A percentile compares a stretch with the other conserved stretches of the same genome.
phyloP scores from a whole-genome alignment of 768 basidiomycete genomes.

The Lactarius trivialis region DNA sequence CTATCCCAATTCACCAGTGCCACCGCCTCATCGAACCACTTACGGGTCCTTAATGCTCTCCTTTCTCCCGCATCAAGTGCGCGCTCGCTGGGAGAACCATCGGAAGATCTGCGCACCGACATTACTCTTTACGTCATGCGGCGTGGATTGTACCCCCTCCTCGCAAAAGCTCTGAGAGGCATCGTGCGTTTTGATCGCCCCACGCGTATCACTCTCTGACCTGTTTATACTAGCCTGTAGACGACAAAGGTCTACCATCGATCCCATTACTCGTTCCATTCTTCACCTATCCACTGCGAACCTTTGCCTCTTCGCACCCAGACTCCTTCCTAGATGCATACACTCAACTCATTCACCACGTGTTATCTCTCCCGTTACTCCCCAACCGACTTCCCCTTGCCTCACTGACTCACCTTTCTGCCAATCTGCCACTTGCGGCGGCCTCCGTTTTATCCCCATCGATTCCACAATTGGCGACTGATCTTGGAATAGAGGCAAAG shows the following conservation, averaged over 20 bases:
- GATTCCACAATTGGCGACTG: conserved; percentile 19
- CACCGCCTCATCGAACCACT: conserved; percentile 5
- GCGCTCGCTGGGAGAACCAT: not conserved
- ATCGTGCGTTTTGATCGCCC: conserved; percentile 40
- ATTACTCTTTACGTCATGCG: conserved; percentile 4
- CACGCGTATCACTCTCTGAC: not conserved
- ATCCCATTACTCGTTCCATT: conserved; percentile 51
- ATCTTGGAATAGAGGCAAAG: conserved; percentile 29
- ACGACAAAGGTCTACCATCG: conserved; percentile 48
- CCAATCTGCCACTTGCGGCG: conserved; percentile 51
- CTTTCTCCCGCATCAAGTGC: conserved; percentile 13
- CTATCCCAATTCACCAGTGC: not conserved
- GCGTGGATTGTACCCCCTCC: conserved; percentile 4
- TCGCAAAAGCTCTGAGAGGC: conserved; percentile 38
- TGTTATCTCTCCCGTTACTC: conserved; percentile 51
- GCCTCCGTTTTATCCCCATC: conserved; percentile 31
- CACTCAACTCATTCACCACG: conserved; percentile 7
- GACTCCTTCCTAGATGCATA: conserved; percentile 16
- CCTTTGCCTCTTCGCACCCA: not conserved
- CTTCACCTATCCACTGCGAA: conserved; percentile 57
- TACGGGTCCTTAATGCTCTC: not conserved
- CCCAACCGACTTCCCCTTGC: conserved; percentile 65
- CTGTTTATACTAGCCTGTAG: conserved; percentile 39
- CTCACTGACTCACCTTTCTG: conserved; percentile 57
- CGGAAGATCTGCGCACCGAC: conserved; percentile 13